Evolutionary conservation across 2,329 filamentous ascomycete genomes (phyloP), one percentile per base, ranked within the genome.

Genomic region (Aspergillus pseudonomiae): DNA sequence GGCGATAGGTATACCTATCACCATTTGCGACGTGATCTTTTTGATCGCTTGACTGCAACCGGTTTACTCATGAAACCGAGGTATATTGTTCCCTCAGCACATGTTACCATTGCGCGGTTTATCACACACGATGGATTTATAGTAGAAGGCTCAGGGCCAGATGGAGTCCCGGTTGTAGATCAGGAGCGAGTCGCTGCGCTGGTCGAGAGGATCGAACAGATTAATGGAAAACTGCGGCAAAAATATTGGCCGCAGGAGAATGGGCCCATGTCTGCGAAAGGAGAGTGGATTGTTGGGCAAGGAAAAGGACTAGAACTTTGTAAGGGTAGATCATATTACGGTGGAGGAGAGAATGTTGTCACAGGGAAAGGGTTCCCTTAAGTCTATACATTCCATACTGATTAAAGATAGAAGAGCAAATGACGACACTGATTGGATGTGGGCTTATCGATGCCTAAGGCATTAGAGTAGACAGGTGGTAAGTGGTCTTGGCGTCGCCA

Each of bases 251-350:
- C 87, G 24, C 80, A 77, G 45, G 72, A 73, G 43, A 77, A 77
- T 10, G 70, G 75, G 28, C 78, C 26, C 11, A 79, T 83, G 61
- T 78, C 77, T 32, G 74, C 75, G 1, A 82, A 82, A 14, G 89
- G 90, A 0, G 91, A 95, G 73, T 97, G 94, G 93, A 81, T 91
- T 28, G 88, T 97, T n/a, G 94, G 94, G 0, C 87, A 96, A 70
- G 93, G 94, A 75, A 90, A 84, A 70, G 94, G 94, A 0, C 79
- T 97, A 60, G 91, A 94, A 72, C 88, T 88, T 63, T 86, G 92
- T 52, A 87, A 85, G 67, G 94, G 94, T 0, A 83, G 84, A 6
- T 78, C 97, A 52, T 98, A 94, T 93, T 97, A 97, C 80, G 94
- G 91, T 41, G 91, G 89, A 30, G 94, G 94, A 0, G 85, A 91